Evolutionary conservation across 73 alveolate species (phyloP).

Genomic region (Effrenium voratum): DNA sequence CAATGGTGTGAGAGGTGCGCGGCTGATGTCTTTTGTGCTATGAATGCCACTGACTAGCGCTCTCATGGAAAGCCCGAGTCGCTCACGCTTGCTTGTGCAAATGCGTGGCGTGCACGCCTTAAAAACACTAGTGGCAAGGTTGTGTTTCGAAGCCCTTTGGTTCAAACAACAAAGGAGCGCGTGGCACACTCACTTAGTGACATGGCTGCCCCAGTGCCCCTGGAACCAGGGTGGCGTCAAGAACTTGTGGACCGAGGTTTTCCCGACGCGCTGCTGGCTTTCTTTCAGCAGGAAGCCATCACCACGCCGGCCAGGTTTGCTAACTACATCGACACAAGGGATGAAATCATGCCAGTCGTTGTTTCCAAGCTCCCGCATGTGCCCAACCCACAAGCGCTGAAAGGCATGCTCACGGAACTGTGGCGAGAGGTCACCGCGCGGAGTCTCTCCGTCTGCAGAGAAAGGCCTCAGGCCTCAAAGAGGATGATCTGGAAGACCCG

Average conservation of each 20-base stretch:
- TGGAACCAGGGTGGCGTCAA: not conserved
- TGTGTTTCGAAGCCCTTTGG: too few species aligned
- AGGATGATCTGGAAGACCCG: not conserved
- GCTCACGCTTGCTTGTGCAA: too few species aligned
- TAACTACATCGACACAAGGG: not conserved
- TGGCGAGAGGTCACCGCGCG: not conserved
- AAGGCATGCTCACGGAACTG: not conserved
- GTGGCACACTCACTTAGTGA: too few species aligned
- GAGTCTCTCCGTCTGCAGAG: conserved; percentile 1
- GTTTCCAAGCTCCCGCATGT: not conserved
- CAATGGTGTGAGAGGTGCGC: too few species aligned
- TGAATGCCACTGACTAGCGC: too few species aligned
- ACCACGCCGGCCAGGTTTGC: not conserved
- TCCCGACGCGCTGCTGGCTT: not conserved
- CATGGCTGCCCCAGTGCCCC: too few species aligned
- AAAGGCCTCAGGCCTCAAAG: not conserved
- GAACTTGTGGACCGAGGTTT: not conserved
- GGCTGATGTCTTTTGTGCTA: too few species aligned
- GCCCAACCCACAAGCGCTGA: not conserved
- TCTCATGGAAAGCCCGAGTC: too few species aligned
- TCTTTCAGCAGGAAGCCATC: not conserved
- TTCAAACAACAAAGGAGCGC: too few species aligned
- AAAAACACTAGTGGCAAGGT: too few species aligned
- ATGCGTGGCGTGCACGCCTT: too few species aligned
- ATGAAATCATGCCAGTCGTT: not conserved